Evolutionary conservation across 2,329 filamentous ascomycete species (phyloP).

Genomic region (Fusarium sp.): DNA sequence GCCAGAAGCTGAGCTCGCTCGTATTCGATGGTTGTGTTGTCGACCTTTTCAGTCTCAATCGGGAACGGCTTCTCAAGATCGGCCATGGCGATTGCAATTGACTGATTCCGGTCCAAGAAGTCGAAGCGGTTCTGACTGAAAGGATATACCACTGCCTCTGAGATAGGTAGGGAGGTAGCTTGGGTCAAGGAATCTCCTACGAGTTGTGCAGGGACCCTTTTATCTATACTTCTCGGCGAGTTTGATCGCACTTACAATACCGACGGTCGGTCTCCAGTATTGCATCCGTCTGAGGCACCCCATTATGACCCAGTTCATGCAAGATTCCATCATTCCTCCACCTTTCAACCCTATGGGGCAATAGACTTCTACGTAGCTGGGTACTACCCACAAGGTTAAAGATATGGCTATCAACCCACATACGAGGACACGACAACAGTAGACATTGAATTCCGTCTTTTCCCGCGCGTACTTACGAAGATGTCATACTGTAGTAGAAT

Average conservation of each 20-base stretch:
- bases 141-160: not conserved
- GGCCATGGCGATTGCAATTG: not conserved
- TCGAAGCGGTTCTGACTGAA: not conserved
- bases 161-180: not conserved
- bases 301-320: not conserved
- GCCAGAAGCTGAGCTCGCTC: not conserved
- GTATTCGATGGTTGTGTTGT: not conserved
- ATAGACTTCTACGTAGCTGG: not conserved
- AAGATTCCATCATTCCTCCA: not conserved
- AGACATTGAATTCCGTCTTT: not conserved
- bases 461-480: not conserved
- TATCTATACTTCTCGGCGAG: not conserved
- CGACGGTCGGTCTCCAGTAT: not conserved
- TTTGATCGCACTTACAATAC: not conserved
- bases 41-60: not conserved
- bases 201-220: not conserved
- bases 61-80: not conserved
- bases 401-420: not conserved
- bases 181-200: too few species aligned
- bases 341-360: not conserved
- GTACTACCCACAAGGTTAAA: accelerated
- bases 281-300: not conserved
- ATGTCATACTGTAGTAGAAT: not conserved
- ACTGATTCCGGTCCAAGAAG: too few species aligned
- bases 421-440: too few species aligned